These are phyloP conservation scores for Ophiostoma piceae DNA, from an alignment of 2,329 filamentous ascomycete genomes.

Conservation along the genomic window DNA sequence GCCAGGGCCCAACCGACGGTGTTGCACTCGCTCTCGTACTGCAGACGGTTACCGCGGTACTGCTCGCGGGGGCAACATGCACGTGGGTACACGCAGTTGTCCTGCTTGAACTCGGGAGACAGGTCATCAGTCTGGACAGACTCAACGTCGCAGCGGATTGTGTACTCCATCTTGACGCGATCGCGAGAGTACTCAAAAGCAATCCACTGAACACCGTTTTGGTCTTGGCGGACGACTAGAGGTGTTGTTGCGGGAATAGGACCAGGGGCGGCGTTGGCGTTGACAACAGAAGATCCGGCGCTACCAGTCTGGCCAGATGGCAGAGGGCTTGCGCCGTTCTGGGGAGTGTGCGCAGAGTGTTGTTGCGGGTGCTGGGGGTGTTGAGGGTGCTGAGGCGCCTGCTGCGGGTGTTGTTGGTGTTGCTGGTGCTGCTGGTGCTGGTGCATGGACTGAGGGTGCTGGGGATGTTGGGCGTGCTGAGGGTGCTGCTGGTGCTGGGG, in stretches of 20 bases:
- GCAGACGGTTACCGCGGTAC: constrained; percentile 89
- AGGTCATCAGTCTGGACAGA: constrained; percentile 88
- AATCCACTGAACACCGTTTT: constrained; percentile 97
- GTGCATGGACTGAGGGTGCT: constrained; percentile 19
- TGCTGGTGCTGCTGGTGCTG: constrained; percentile 24
- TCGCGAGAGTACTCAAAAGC: constrained; percentile 97
- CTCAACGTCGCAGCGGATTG: constrained; percentile 95
- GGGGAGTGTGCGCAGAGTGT: constrained; percentile 17
- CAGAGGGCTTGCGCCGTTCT: constrained; percentile 26
- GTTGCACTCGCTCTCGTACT: constrained; percentile 98
- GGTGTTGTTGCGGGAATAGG: constrained; percentile 96
- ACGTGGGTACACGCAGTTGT: constrained; percentile 96
- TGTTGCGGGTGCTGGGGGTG: constrained; percentile 30
- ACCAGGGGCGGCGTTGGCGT: constrained; percentile 86
- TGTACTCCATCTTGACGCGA: constrained; percentile 98
- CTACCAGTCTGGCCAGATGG: constrained; percentile 20
- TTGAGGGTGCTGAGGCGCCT: constrained; percentile 19
- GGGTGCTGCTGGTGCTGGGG: constrained; percentile 24
- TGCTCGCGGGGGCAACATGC: constrained; percentile 93
- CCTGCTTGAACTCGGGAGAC: constrained; percentile 84
- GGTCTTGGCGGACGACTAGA: constrained; percentile 86
- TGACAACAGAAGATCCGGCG: constrained; percentile 42
- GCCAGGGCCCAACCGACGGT: constrained; percentile 98
- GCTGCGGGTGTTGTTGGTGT: constrained; percentile 29
- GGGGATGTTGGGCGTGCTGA: constrained; percentile 17